These are phyloP conservation scores for Cyphellophora attinorum DNA, from an alignment of 2,329 filamentous ascomycete genomes.

Conservation along the genomic window DNA sequence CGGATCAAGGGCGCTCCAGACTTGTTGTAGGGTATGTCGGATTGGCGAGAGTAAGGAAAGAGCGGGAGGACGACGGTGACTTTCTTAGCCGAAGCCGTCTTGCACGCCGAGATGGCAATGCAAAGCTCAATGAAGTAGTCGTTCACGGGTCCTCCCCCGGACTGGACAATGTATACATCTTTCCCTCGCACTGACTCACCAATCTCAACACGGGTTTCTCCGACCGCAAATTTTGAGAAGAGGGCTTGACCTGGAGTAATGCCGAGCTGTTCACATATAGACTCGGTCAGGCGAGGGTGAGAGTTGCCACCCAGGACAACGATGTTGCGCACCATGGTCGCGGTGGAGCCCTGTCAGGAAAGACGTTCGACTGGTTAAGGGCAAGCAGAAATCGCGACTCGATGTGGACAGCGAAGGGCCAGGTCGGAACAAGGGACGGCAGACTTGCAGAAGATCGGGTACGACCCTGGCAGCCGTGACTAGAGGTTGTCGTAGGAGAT, in stretches of 20 bases:
- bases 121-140: slow-evolving; percentile 94
- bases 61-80: slow-evolving; percentile 91
- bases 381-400: too few relatives aligned
- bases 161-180: slow-evolving; percentile 98
- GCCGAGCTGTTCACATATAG: slow-evolving; percentile 78
- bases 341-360: too few relatives aligned
- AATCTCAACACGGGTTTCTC: slow-evolving; percentile 91
- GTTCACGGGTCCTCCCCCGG: slow-evolving; percentile 84
- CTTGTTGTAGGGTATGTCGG: slow-evolving; percentile 96
- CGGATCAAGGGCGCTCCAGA: slow-evolving; percentile 60
- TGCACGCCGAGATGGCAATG: slow-evolving; percentile 98
- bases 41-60: slow-evolving; percentile 94
- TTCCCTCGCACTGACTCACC: slow-evolving; percentile 94
- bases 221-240: slow-evolving; percentile 85
- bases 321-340: slow-evolving; percentile 83
- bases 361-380: too few relatives aligned
- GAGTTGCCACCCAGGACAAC: slow-evolving; percentile 89
- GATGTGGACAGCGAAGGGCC: too few relatives aligned
- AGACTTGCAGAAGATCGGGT: too few relatives aligned
- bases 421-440: too few relatives aligned
- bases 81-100: slow-evolving; percentile 80
- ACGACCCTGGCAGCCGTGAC: too few relatives aligned
- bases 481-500: too few relatives aligned
- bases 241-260: slow-evolving; percentile 77
- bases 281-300: slow-evolving; percentile 78